Evolutionary conservation across 768 basidiomycete genomes (phyloP).

Genomic region (Tricholoma matsutake): DNA sequence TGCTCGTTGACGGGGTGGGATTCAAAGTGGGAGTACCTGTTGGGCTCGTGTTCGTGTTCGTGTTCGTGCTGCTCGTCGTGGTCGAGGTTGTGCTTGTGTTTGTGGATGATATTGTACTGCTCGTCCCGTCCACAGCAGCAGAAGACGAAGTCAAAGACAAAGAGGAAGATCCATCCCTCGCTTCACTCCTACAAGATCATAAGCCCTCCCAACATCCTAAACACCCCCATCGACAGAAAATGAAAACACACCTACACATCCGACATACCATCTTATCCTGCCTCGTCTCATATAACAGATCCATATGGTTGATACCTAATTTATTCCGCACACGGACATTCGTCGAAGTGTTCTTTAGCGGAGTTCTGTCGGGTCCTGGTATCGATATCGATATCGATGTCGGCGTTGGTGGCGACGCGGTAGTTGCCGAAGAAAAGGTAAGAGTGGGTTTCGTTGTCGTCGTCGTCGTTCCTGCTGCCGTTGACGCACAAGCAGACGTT

Average conservation of each 20-base stretch:
- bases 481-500: background rate
- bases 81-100: no score
- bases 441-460: no score
- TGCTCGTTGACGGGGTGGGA: background rate
- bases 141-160: background rate
- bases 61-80: background rate
- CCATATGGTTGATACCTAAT: conserved; percentile 31
- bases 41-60: background rate
- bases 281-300: conserved; percentile 27
- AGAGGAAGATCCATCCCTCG: background rate
- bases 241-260: conserved; percentile 28
- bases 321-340: conserved; percentile 12
- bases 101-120: no score
- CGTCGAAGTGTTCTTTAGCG: background rate
- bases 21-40: background rate
- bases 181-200: conserved; percentile 4
- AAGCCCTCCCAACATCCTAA: background rate
- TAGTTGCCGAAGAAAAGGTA: no score
- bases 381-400: background rate
- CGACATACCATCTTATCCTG: conserved; percentile 23
- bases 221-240: background rate
- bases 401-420: no score
- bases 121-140: background rate
- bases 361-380: background rate
- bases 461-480: no score